Conservation (phyloP, 257 asterid genomes). For the Fraxinus pennsylvanica region DNA sequence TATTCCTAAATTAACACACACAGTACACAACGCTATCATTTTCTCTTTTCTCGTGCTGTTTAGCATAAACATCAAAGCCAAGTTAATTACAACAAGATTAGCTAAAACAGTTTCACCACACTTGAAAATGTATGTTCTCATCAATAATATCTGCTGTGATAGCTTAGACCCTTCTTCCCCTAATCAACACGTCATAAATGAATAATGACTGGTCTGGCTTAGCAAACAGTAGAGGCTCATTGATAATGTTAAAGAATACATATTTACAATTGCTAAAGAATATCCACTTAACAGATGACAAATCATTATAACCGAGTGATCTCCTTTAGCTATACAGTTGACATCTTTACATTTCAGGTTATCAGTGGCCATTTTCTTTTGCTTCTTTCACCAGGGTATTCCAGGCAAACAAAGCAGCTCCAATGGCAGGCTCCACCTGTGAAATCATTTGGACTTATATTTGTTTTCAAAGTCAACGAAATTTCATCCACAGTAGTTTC, state of each 20-base stretch:
- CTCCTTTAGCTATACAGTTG: slow-evolving; percentile 14
- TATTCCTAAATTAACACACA: too few species aligned
- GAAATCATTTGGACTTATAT: background rate
- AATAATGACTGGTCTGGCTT: background rate
- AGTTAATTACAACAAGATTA: background rate
- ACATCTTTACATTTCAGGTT: slow-evolving; percentile 26
- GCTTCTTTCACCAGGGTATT: slow-evolving; percentile 55
- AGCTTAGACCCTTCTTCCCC: background rate
- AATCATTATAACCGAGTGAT: background rate
- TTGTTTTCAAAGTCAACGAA: background rate
- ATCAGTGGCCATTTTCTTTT: slow-evolving; percentile 48
- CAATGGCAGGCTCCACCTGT: slow-evolving; percentile 91
- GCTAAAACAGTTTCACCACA: background rate
- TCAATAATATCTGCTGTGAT: background rate
- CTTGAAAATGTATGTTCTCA: background rate
- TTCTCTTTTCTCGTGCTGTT: background rate
- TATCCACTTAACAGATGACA: slow-evolving; percentile 2
- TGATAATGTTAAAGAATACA: slow-evolving; percentile 13
- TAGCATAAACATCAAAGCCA: background rate
- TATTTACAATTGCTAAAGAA: slow-evolving; percentile 16
- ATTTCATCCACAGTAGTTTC: background rate
- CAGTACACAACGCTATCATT: background rate
- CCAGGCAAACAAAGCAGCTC: slow-evolving; percentile 90
- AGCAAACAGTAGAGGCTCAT: background rate
- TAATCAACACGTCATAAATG: background rate